These are phyloP conservation scores for Nepenthes mirabilis DNA, from an alignment of 148 eudicot species.

Conservation along the genomic window DNA sequence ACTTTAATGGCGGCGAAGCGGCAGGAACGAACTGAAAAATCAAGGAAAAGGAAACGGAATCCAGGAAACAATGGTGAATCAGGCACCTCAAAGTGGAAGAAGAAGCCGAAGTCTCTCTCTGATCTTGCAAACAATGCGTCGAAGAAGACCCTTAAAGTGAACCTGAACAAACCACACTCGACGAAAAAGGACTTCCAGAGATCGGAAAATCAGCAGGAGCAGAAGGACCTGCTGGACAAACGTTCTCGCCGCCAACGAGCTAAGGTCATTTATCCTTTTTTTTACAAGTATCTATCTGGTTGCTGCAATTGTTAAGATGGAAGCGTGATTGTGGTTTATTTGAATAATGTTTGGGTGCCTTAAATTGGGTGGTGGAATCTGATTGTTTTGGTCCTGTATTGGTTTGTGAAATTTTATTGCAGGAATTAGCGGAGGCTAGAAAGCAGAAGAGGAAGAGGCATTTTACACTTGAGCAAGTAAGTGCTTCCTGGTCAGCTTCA, in stretches of 20 bases:
- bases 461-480: conserved; percentile 72
- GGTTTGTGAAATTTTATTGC: conserved; percentile 3
- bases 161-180: conserved; percentile 5
- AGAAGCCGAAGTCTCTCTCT: conserved; percentile 10
- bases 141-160: conserved; percentile 19
- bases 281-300: neutral
- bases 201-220: conserved; percentile 3
- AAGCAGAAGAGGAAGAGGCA: conserved; percentile 88
- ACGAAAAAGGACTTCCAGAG: conserved; percentile 8
- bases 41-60: conserved; percentile 38
- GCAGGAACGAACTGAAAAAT: conserved; percentile 2
- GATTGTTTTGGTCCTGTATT: no score
- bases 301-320: neutral
- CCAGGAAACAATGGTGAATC: conserved; percentile 11
- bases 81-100: conserved; percentile 18
- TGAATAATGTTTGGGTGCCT: conserved; percentile 1
- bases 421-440: conserved; percentile 77
- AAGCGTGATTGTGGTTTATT: neutral
- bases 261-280: conserved; percentile 24
- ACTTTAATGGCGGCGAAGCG: neutral
- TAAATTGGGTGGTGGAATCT: neutral
- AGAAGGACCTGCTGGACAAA: conserved; percentile 18
- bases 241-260: conserved; percentile 31
- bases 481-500: conserved; percentile 1
- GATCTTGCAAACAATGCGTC: conserved; percentile 9